A percentile compares a stretch with the other conserved stretches of the same genome.
These are phyloP conservation scores for Alternaria novae-zelandiae DNA, from an alignment of 2,329 filamentous ascomycete genomes.

Conservation along the genomic window DNA sequence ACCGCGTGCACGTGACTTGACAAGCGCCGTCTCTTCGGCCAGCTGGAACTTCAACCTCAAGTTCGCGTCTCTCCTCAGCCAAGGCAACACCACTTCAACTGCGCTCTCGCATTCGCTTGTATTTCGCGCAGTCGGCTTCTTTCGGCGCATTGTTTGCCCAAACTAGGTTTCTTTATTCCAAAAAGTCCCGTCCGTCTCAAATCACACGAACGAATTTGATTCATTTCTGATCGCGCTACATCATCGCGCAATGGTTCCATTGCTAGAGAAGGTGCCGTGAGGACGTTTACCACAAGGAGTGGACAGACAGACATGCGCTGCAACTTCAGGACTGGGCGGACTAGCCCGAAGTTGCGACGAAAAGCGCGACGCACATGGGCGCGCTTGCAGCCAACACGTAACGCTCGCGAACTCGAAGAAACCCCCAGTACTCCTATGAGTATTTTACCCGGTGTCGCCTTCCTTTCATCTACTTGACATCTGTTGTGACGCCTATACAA, in stretches of 20 bases:
- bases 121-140: neutral
- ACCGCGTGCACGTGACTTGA: constrained; percentile 10
- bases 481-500: neutral
- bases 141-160: neutral
- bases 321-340: neutral
- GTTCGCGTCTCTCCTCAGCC: neutral
- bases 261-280: neutral
- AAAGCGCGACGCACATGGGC: neutral
- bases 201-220: neutral
- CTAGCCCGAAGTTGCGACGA: constrained; percentile 2
- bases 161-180: neutral
- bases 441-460: neutral
- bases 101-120: neutral
- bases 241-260: neutral
- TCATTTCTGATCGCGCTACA: neutral
- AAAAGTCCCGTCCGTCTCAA: neutral
- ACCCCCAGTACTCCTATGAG: neutral
- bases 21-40: constrained; percentile 6
- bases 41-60: constrained; percentile 8
- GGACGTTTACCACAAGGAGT: neutral
- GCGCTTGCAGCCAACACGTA: neutral
- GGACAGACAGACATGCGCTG: neutral
- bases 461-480: neutral
- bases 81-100: constrained; percentile 6
- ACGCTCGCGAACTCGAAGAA: neutral